Conservation (phyloP, 176 grass and related monocot genomes). For the barley (Hordeum vulgare) region DNA sequence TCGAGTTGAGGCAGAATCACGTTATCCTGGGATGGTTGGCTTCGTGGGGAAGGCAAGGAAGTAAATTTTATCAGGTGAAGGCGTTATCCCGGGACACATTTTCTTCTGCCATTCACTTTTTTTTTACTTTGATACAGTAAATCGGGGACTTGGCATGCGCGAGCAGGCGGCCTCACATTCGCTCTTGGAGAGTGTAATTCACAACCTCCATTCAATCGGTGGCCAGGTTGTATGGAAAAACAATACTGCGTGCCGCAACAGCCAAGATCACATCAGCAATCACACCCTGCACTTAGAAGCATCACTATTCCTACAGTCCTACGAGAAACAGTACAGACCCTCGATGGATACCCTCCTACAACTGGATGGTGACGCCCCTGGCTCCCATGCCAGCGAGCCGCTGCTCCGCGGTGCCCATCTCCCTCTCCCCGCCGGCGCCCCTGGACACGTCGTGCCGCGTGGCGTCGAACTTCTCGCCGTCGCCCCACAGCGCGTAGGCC, state of each 20-base stretch:
- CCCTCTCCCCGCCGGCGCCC: conserved; percentile 20
- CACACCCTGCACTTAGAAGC: neutral
- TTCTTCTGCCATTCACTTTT: too few relatives aligned
- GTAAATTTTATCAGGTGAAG: too few relatives aligned
- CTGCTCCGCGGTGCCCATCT: conserved; percentile 28
- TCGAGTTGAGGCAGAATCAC: too few relatives aligned
- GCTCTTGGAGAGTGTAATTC: too few relatives aligned
- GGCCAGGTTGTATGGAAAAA: too few relatives aligned
- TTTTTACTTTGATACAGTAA: too few relatives aligned
- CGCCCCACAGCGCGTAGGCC: conserved; percentile 84
- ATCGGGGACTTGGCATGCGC: too few relatives aligned
- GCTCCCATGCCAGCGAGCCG: conserved; percentile 41
- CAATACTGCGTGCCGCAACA: neutral
- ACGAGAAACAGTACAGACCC: neutral
- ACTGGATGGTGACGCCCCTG: conserved; percentile 70
- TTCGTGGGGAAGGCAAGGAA: too few relatives aligned
- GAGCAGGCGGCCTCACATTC: too few relatives aligned
- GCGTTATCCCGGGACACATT: too few relatives aligned
- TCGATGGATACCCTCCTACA: conserved; percentile 18
- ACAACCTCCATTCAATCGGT: too few relatives aligned
- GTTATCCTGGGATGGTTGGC: too few relatives aligned
- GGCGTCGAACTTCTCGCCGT: conserved; percentile 80
- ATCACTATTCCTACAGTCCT: neutral
- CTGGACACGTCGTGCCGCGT: conserved; percentile 49
- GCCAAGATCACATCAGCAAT: neutral